Percentiles rank a stretch among this genome's conserved stretches.
These are phyloP conservation scores for Passiflora organensis DNA, from an alignment of 345 rosid genomes.

Conservation along the genomic window DNA sequence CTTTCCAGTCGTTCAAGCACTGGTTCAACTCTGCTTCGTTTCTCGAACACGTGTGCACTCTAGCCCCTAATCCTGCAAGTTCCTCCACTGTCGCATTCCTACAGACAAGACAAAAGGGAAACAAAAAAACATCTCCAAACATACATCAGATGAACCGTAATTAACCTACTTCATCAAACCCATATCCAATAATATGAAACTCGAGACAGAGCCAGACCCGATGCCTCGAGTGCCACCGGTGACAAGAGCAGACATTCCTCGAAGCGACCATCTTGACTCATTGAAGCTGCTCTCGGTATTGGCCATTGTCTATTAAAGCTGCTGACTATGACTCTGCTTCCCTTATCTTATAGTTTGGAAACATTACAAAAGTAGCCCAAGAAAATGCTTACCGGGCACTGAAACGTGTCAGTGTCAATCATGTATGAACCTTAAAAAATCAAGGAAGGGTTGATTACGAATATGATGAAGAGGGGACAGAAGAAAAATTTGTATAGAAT, in stretches of 20 bases:
- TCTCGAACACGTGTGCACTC: conserved; percentile 73
- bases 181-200: too few species aligned
- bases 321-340: too few species aligned
- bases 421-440: too few species aligned
- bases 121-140: too few species aligned
- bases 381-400: too few species aligned
- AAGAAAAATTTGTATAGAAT: too few species aligned
- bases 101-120: not conserved
- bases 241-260: conserved; percentile 65
- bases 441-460: too few species aligned
- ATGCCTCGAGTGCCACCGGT: conserved; percentile 94
- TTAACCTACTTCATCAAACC: too few species aligned
- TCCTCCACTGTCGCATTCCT: conserved; percentile 76
- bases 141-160: too few species aligned
- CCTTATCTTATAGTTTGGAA: not conserved
- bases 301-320: conserved; percentile 7
- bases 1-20: conserved; percentile 56
- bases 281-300: conserved; percentile 26
- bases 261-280: conserved; percentile 57
- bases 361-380: too few species aligned
- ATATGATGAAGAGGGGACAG: too few species aligned
- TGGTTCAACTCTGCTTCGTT: conserved; percentile 50
- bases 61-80: conserved; percentile 64
- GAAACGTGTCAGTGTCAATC: too few species aligned
- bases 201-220: conserved; percentile 37